These are phyloP conservation scores for Angophora floribunda DNA, from an alignment of 345 rosid species.

Conservation along the genomic window DNA sequence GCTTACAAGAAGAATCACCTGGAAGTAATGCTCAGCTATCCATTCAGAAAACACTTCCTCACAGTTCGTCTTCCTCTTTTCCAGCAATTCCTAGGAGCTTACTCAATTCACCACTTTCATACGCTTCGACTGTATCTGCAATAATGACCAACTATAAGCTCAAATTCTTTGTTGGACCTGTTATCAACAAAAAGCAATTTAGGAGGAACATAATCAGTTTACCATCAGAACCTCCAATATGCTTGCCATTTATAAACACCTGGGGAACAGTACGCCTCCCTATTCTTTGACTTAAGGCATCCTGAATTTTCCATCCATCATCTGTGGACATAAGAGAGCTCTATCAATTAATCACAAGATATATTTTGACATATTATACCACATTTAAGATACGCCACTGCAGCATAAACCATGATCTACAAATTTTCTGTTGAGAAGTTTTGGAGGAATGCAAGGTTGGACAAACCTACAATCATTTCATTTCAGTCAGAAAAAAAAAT, in stretches of 20 bases:
- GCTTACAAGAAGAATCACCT: neutral
- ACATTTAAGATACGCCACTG: neutral
- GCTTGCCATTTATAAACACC: slow-evolving; percentile 77
- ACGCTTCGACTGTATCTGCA: slow-evolving; percentile 72
- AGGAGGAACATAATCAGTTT: neutral
- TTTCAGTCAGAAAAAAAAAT: neutral
- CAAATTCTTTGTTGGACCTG: neutral
- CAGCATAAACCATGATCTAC: neutral
- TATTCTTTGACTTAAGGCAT: slow-evolving; percentile 47
- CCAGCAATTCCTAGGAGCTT: slow-evolving; percentile 49
- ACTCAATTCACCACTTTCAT: slow-evolving; percentile 60
- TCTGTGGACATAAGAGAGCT: slow-evolving; percentile 21
- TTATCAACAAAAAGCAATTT: neutral
- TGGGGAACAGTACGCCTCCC: slow-evolving; percentile 90
- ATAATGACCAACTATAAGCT: neutral
- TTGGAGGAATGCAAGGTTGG: neutral
- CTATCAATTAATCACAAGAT: neutral
- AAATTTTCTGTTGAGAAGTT: neutral
- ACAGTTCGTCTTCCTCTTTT: neutral
- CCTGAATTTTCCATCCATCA: slow-evolving; percentile 65
- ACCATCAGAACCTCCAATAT: slow-evolving; percentile 95
- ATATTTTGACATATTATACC: neutral
- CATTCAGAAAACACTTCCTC: neutral
- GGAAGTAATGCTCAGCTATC: neutral
- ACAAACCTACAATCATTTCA: neutral